These are phyloP conservation scores for Tylopilus orsonianus DNA, from an alignment of 1,284 basidiomycete genomes.

Conservation along the genomic window DNA sequence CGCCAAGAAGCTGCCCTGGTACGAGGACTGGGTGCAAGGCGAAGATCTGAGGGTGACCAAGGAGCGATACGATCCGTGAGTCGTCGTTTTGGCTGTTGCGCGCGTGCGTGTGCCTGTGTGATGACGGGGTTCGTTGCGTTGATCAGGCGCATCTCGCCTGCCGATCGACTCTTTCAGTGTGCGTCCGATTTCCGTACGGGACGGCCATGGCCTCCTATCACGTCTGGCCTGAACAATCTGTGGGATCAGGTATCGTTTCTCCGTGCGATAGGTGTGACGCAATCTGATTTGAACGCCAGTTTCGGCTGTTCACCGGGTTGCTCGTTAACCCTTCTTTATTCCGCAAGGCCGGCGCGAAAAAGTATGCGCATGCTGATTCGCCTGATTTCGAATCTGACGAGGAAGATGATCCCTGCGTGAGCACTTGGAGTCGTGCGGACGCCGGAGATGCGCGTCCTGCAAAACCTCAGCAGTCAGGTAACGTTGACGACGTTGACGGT, in stretches of 20 bases:
- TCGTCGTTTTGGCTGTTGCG: slow-evolving; percentile 8
- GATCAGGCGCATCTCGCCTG: slow-evolving; percentile 40
- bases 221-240: slow-evolving; percentile 43
- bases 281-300: slow-evolving; percentile 37
- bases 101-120: slow-evolving; percentile 1
- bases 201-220: slow-evolving; percentile 50
- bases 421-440: not conserved
- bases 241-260: slow-evolving; percentile 58
- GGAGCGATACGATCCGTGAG: slow-evolving; percentile 45
- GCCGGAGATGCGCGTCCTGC: slow-evolving; percentile 11
- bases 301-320: slow-evolving; percentile 55
- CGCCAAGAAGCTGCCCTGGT: slow-evolving; percentile 48
- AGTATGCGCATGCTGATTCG: slow-evolving; percentile 25
- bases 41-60: slow-evolving; percentile 42
- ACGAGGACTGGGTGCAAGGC: slow-evolving; percentile 61
- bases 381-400: slow-evolving; percentile 31
- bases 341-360: slow-evolving; percentile 30
- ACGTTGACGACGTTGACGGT: slow-evolving; percentile 27
- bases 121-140: not conserved
- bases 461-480: slow-evolving; percentile 24
- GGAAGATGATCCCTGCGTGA: slow-evolving; percentile 22
- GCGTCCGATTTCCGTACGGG: slow-evolving; percentile 54
- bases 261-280: not conserved
- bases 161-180: slow-evolving; percentile 57
- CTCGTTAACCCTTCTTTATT: slow-evolving; percentile 40